Evolutionary conservation across 176 grass and related monocot genomes (phyloP).

Genomic region (Echinochloa phyllopogon): DNA sequence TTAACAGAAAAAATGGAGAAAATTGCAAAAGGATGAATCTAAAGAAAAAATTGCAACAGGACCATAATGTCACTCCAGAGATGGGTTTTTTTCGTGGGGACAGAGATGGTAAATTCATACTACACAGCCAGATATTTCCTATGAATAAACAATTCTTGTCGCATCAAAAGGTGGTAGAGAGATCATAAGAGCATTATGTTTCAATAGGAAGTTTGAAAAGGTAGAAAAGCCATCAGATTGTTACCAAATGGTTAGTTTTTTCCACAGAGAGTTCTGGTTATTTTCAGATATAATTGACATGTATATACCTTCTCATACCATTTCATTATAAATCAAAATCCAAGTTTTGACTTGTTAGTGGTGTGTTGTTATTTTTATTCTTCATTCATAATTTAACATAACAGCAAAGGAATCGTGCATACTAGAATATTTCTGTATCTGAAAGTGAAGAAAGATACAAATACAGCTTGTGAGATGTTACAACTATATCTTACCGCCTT

Average conservation of each 20-base stretch:
- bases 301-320: neutral
- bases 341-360: neutral
- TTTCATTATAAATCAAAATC: neutral
- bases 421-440: neutral
- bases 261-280: neutral
- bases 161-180: neutral
- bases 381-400: neutral
- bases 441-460: neutral
- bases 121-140: neutral
- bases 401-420: neutral
- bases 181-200: neutral
- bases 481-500: constrained; percentile 50
- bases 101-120: neutral
- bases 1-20: constrained; percentile 6
- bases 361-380: neutral
- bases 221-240: neutral
- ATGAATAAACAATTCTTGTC: neutral
- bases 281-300: neutral
- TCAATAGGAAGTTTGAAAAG: neutral
- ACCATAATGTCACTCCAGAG: neutral
- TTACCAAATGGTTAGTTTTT: constrained; percentile 4
- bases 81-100: neutral
- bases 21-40: neutral
- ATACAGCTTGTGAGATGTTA: neutral
- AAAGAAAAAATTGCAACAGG: neutral